Evolutionary conservation across 2,329 filamentous ascomycete species (phyloP).

Genomic region (Penicillium corylophilum): DNA sequence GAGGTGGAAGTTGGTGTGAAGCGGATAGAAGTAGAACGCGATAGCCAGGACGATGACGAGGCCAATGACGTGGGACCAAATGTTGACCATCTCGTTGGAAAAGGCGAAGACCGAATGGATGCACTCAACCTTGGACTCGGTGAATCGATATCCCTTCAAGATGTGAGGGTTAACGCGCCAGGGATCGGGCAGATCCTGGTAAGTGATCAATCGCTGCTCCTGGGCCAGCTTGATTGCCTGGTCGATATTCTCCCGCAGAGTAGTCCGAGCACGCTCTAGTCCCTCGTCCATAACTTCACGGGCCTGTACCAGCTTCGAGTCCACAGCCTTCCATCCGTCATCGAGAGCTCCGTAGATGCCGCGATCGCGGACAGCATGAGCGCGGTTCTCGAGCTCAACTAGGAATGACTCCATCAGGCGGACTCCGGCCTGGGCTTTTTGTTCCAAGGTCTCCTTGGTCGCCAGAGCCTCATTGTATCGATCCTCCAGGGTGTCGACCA

Average conservation of each 20-base stretch:
- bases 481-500: constrained; percentile 88
- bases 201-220: constrained; percentile 78
- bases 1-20: constrained; percentile 77
- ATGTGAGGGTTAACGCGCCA: constrained; percentile 98
- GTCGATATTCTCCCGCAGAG: constrained; percentile 82
- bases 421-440: constrained; percentile 86
- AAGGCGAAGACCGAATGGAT: constrained; percentile 77
- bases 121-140: constrained; percentile 85
- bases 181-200: constrained; percentile 84
- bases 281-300: constrained; percentile 76
- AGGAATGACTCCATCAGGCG: constrained; percentile 83
- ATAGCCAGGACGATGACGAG: constrained; percentile 83
- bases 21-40: constrained; percentile 95
- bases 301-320: constrained; percentile 73
- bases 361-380: constrained; percentile 74
- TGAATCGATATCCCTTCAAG: constrained; percentile 86
- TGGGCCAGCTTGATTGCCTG: constrained; percentile 71
- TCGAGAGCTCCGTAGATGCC: constrained; percentile 76
- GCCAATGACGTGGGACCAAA: constrained; percentile 92
- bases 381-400: constrained; percentile 77
- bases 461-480: constrained; percentile 83
- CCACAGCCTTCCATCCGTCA: constrained; percentile 75
- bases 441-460: constrained; percentile 81
- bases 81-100: constrained; percentile 95
- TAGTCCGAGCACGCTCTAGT: constrained; percentile 76